Evolutionary conservation across 306 rosid species (phyloP), one percentile per base, ranked within the genome.

Genomic region (Prunus dulcis): DNA sequence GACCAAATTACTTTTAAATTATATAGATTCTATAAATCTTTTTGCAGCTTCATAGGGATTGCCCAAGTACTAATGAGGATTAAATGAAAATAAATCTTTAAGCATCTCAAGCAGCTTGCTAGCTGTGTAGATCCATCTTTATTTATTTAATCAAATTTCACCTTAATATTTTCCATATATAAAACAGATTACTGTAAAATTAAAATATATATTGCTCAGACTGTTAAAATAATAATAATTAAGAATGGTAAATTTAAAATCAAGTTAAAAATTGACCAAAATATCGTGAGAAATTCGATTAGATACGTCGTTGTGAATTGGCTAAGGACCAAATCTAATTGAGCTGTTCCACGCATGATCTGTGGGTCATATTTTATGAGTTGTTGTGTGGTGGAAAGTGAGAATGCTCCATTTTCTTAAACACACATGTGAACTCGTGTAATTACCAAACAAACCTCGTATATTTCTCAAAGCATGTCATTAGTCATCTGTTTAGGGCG

Each of bases 351-450:
- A 82, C 85, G 89, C 93, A 87, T 87, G 95, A 92, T 85, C 83
- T 86, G 98, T 94, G 95, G 95, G 90, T 81, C 93, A 87, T 89
- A 87, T 87, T 85, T 78, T 89, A 87, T 88, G 87, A 90, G 89
- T 88, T 89, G 91, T 85, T 79, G 78, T 91, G 93, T 79, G 89
- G 91, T 84, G 92, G 92, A 89, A 88, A 91, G 90, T 82, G 84
- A 81, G 76, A 79, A 82, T 80, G 87, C 82, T 89, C 85, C 84
- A 81, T 84, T 66, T 85, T 82, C 84, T 80, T 91, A 74, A 88
- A 84, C 84, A 84, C 78, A 84, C 91, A 86, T 92, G 96, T 87
- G 92, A 90, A 83, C 88, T 83, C 83, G 22, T 76, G 89, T 84
- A 89, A 88, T 92, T 92, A 89, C 93, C 76, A 65, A 41, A 80